Percentiles rank a stretch among this genome's conserved stretches.
Conservation (phyloP, 352 stramenopile genomes). For the Pythium sp. region DNA sequence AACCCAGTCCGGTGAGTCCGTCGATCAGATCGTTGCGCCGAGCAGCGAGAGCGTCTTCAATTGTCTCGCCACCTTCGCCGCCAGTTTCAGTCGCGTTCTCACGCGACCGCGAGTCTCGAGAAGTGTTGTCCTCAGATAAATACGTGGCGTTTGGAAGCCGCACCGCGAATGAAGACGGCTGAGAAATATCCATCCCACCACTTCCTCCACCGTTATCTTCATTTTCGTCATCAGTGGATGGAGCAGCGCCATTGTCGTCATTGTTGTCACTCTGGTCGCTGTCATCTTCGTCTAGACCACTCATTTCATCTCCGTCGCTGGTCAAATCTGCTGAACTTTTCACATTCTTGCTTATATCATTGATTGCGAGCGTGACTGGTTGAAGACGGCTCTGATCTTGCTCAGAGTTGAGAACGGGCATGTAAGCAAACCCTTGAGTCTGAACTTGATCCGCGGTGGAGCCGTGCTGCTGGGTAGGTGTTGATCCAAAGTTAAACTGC, state of each 20-base stretch:
- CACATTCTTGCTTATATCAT: neutral
- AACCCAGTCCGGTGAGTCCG: constrained; percentile 77
- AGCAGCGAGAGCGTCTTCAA: neutral
- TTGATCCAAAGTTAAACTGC: constrained; percentile 75
- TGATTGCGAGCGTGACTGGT: constrained; percentile 31
- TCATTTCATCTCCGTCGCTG: constrained; percentile 7
- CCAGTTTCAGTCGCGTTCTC: neutral
- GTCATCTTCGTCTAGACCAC: constrained; percentile 11
- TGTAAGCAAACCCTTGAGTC: constrained; percentile 30
- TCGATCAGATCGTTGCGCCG: constrained; percentile 58
- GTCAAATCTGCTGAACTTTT: constrained; percentile 1
- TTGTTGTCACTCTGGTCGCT: constrained; percentile 21
- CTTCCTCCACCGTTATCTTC: neutral
- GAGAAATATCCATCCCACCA: neutral
- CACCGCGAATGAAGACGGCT: neutral
- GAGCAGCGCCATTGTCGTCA: neutral
- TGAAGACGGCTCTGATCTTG: constrained; percentile 47
- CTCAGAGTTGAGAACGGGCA: constrained; percentile 30
- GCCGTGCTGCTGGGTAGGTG: neutral
- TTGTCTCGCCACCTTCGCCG: neutral
- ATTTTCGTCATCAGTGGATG: neutral
- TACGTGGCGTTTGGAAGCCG: neutral
- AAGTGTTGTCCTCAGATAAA: neutral
- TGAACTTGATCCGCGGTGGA: neutral
- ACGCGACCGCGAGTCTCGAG: neutral